Base-by-base conservation (phyloP, 2,329 filamentous ascomycete genomes). In the Cordyceps cateniannulata region DNA sequence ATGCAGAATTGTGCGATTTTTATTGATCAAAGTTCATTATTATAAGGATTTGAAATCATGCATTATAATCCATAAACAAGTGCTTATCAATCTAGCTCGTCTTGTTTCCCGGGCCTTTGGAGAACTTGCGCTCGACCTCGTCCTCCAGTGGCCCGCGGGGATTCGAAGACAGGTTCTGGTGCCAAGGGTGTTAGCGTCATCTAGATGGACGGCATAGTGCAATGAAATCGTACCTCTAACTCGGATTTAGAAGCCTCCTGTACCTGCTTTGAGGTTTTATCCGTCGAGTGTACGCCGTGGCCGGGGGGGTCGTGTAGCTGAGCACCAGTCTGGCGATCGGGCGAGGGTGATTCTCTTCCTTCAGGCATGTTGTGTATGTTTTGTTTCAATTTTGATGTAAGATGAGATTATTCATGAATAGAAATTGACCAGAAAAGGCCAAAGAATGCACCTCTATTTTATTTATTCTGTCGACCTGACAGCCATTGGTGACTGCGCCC, bases 311-410 rank as follows among this genome's bases (percentile, higher is more conserved):
- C 50, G 29, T 59, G 38, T 27, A 60, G 12, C 49, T 60, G 58
- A 3, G 49, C 58, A 20, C 58, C 58, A 7, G 49, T 47, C 20
- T 60, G 58, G n/a, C 42, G 48, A 20, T 54, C 2, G 3, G 58
- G 58, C 2, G 49, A 42, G 5, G 58, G 58, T 14, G 58, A 60
- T 24, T 60, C 14, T 60, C 49, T 47, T n/a, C 58, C 58, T 60
- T 60, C 40, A 40, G 58, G 44, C 58, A 60, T 60, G 12, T 14
- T 44, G 45, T 20, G 9, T 2, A 29, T 27, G 9, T 32, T 50
- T 42, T 42, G 3, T 22, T 18, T 27, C 1, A 4, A 18, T 27
- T 45, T 35, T 20, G 5, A 7, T 20, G 54, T 48, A 22, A 38
- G 25, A 3, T 24, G 24, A 22, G 18, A 14, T 22, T 20, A 38